Evolutionary conservation across 2,329 filamentous ascomycete genomes (phyloP), one percentile per base, ranked within the genome.

Genomic region (Cladorrhinum sp.): DNA sequence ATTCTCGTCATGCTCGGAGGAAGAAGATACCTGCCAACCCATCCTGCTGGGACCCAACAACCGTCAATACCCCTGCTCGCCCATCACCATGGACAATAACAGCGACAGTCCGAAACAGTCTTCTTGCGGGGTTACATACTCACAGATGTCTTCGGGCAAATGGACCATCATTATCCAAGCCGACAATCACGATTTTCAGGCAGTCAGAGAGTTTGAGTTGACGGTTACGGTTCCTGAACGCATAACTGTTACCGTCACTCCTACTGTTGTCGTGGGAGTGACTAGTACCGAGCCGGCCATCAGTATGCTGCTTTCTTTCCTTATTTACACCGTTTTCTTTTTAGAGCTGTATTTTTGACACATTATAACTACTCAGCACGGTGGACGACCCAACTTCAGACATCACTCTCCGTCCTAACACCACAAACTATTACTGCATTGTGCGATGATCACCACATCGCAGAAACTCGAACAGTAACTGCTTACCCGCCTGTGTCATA

Each of bases 121-220:
- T 0, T 55, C 62, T 22, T 67, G 65, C 53, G 54, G 54, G 12
- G 57, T 66, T 12, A 16, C 53, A 36, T 62, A 66, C 50, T 62
- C 59, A 1, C 24, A 63, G 10, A 66, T 68, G 64, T 50, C 56
- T 8, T 58, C 62, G 1, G 66, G 66, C 8, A 54, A 29, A 7
- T 69, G 66, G 60, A 64, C 63, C 23, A 66, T 69, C 57, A 59
- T 69, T 24, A 63, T 69, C 54, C 67, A 69, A 55, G 65, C 67
- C 13, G 63, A 66, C 36, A 64, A 65, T 23, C 52, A 61, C 53
- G 58, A 66, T 16, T 66, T 68, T 55, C 65, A 66, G 9, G 63
- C 63, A n/a, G 52, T 67, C 48, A 60, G 67, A 16, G 48, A 62
- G 49, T 69, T 69, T 55, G 50, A 57, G 4, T 52, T 69, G 8